A percentile compares a stretch with the other conserved stretches of the same genome.
Conservation (phyloP, 768 basidiomycete genomes). For the Suillus luteus region DNA sequence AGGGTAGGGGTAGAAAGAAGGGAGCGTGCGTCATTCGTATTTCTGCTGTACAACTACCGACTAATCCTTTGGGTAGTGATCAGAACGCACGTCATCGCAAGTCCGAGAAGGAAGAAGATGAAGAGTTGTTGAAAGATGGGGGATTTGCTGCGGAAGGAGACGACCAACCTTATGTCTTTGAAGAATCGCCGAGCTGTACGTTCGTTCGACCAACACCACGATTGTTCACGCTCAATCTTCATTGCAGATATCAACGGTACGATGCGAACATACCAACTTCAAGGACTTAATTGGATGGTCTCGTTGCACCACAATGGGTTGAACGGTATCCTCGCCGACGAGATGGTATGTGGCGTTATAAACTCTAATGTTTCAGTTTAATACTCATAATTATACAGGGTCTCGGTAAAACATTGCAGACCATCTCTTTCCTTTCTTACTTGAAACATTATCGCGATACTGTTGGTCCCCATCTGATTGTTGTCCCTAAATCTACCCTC, state of each 20-base stretch:
- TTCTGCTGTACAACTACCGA: neutral
- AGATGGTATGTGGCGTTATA: slow-evolving; percentile 62
- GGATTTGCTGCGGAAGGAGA: slow-evolving; percentile 78
- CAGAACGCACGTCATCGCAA: slow-evolving; percentile 84
- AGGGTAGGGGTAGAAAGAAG: slow-evolving; percentile 85
- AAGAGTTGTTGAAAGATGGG: slow-evolving; percentile 88
- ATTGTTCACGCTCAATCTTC: slow-evolving; percentile 11
- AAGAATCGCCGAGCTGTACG: slow-evolving; percentile 88
- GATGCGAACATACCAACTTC: slow-evolving; percentile 94
- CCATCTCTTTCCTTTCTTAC: slow-evolving; percentile 95
- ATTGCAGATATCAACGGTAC: slow-evolving; percentile 77
- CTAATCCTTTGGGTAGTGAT: slow-evolving; percentile 49
- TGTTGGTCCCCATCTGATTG: slow-evolving; percentile 86
- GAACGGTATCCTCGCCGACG: slow-evolving; percentile 96
- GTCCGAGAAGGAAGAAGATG: slow-evolving; percentile 98
- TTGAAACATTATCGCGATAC: slow-evolving; percentile 81
- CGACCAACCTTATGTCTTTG: slow-evolving; percentile 93
- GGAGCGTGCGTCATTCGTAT: slow-evolving; percentile 50
- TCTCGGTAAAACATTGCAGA: slow-evolving; percentile 97
- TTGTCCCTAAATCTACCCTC: slow-evolving; percentile 97
- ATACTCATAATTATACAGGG: slow-evolving; percentile 51
- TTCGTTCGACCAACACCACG: slow-evolving; percentile 9
- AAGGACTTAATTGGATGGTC: slow-evolving; percentile 97
- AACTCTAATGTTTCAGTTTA: neutral
- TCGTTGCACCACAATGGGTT: slow-evolving; percentile 94